These are phyloP conservation scores for Bauhinia variegata DNA, from an alignment of 306 rosid genomes.

Conservation along the genomic window DNA sequence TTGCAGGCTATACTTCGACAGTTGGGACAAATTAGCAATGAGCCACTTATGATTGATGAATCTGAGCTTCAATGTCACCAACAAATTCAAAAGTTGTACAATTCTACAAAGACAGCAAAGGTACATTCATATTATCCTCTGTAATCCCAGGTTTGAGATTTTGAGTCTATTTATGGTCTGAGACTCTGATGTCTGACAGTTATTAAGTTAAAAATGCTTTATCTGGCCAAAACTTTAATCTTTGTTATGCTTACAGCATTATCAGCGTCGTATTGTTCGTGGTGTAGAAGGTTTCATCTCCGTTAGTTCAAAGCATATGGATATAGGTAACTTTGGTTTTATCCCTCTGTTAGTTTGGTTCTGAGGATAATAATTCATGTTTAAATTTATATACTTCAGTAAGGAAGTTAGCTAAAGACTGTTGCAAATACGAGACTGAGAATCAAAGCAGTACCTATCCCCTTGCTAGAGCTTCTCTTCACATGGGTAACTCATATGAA, in stretches of 20 bases:
- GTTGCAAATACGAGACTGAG: constrained; percentile 74
- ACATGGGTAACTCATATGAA: constrained; percentile 62
- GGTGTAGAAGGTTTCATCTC: constrained; percentile 73
- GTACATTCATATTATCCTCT: constrained; percentile 38
- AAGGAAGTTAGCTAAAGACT: constrained; percentile 74
- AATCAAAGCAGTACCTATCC: constrained; percentile 49
- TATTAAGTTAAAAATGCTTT: constrained; percentile 12
- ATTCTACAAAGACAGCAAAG: constrained; percentile 81
- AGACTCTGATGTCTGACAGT: background rate
- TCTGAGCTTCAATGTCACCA: constrained; percentile 71
- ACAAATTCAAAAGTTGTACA: constrained; percentile 74
- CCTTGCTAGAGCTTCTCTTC: constrained; percentile 63
- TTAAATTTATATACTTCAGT: constrained; percentile 47
- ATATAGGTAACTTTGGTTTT: constrained; percentile 60
- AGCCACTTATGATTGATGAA: constrained; percentile 68
- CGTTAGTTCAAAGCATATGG: constrained; percentile 81
- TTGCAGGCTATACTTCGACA: constrained; percentile 84
- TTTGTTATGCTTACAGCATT: constrained; percentile 58
- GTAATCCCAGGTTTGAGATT: constrained; percentile 4
- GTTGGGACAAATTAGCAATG: constrained; percentile 73
- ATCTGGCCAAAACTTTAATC: constrained; percentile 28
- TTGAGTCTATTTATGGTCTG: background rate
- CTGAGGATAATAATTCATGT: constrained; percentile 39
- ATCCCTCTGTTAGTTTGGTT: constrained; percentile 24
- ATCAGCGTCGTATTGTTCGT: constrained; percentile 81